Base-by-base conservation (phyloP, 148 eudicot species). In the Pouteria glomerata region DNA sequence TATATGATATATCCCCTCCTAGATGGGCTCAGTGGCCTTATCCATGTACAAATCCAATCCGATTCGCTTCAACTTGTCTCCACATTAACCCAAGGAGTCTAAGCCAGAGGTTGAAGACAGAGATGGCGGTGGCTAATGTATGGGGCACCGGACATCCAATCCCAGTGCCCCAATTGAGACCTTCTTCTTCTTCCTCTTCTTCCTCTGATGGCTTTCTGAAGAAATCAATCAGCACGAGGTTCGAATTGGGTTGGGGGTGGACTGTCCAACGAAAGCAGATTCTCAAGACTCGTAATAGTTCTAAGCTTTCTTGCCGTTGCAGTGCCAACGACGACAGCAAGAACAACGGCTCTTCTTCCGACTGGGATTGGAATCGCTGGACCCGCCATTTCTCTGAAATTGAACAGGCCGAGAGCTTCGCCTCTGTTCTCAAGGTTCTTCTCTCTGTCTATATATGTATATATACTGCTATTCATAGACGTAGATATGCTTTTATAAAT, bases 281-380 rank as follows among this genome's bases (percentile, higher is more conserved):
- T 51, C 26, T 69, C 51, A 76, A 31, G 13, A 66, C 23, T 19
- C 69, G 69, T 34, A 71, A 44, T 15, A 73, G 27, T 13, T 68
- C 71, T 1, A 77, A 37, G 30, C 69, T 68, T 4, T 69, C 63
- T 66, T 81, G 89, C 73, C 83, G 76, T 10, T 85, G 87, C 66
- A 67, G 52, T 60, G 47, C 53, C 39, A 24, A 24, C 42, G 5
- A 39, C 33, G 58, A 44, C 23, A 52, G n/a, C 50, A 12, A n/a
- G 47, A 55, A 24, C 21, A 26, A 0, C 63, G 16, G 47, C 41
- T 61, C 67, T 34, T 75, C 78, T 30, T 70, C 70, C 2, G 86
- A 75, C 12, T 88, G 93, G 93, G 90, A 88, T 81, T 88, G 93
- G 93, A 88, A 77, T 72, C 74, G 84, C 23, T 88, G 93, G 93